These are phyloP conservation scores for Daucus carota DNA, from an alignment of 129 eudicot species.

Conservation along the genomic window DNA sequence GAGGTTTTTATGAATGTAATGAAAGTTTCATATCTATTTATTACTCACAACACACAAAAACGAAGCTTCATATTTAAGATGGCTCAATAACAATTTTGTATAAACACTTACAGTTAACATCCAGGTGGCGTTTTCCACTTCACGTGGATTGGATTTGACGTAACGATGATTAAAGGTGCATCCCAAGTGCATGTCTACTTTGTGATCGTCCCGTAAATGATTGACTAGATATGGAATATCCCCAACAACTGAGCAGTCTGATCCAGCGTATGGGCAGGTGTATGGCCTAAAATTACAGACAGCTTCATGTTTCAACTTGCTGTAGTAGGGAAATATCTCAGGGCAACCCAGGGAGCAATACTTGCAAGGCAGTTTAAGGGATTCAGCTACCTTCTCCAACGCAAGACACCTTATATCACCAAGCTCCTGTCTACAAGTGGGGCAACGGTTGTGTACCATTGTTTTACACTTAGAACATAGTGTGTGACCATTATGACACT, in stretches of 20 bases:
- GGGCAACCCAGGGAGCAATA: constrained; percentile 41
- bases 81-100: background rate
- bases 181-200: constrained; percentile 54
- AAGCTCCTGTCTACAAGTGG: constrained; percentile 50
- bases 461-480: constrained; percentile 47
- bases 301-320: constrained; percentile 43
- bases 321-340: constrained; percentile 47
- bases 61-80: background rate
- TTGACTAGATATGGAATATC: constrained; percentile 32
- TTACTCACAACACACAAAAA: background rate
- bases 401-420: constrained; percentile 48
- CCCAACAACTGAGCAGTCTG: constrained; percentile 45
- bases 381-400: constrained; percentile 49
- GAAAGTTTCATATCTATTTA: background rate
- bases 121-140: constrained; percentile 56
- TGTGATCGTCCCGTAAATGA: constrained; percentile 47
- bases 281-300: constrained; percentile 47
- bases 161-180: constrained; percentile 53
- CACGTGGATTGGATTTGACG: constrained; percentile 48
- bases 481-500: constrained; percentile 56
- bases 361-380: constrained; percentile 49
- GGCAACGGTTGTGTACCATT: constrained; percentile 43
- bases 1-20: background rate
- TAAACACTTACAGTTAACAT: constrained; percentile 42
- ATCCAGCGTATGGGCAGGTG: constrained; percentile 52